Base-by-base conservation (phyloP, 2,329 filamentous ascomycete genomes). In the Cucurbitaria berberidis region DNA sequence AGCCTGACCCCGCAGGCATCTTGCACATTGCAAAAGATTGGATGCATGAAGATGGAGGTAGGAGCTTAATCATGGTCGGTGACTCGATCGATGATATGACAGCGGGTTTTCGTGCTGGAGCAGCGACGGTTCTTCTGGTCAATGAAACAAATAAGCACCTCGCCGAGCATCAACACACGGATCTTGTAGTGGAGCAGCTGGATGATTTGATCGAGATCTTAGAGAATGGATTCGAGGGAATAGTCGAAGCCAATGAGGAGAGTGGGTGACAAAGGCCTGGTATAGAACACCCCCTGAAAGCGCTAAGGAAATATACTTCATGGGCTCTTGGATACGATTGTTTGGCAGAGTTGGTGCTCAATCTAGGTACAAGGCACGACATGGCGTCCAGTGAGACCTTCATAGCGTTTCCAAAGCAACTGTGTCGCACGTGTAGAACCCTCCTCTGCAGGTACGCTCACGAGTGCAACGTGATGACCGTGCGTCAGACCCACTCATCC, bases 1-100 rank as follows among this genome's bases (percentile, higher is more conserved):
- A 98, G 76, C 93, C 93, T 0, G 85, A 91, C 64, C 93, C 93
- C 1, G 91, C 90, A 0, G 93, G 92, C 0, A 92, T 97, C 49
- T 70, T 96, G 71, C 89, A 95, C 73, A 96, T 97, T 63, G 91
- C 92, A 0, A 80, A 83, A 59, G 77, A 80, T 52, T 96, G 93
- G 93, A 87, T 64, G 59, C 64, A 68, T 43, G 72, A 74, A 8
- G 77, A 81, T 58, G 73, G 75, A 1, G 79, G 75, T 0, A 69
- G 76, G 18, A 74, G 74, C 24, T 51, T 84, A 44, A 80, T 85
- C 50, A 83, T 83, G 74, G 79, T 84, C 0, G 81, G 81, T 9
- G 82, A 84, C 52, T 92, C 88, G 15, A 86, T 96, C 49, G 95
- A 98, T 73, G 95, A 99, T 72, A 96, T 98, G 86, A 90, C 88